Conservation (phyloP, 331 rosid genomes). For the Dryas integrifolia region DNA sequence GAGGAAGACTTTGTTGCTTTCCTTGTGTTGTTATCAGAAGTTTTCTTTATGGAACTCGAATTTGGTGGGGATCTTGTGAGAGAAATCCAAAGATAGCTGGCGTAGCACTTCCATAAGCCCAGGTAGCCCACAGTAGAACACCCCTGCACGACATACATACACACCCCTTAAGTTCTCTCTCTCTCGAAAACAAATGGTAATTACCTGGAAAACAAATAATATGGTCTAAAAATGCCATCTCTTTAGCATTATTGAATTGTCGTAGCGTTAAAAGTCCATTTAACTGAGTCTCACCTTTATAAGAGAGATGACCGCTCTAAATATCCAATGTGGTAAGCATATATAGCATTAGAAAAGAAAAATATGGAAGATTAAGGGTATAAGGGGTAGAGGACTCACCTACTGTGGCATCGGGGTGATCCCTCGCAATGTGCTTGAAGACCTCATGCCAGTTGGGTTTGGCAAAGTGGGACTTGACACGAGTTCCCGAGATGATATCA, state of each 20-base stretch:
- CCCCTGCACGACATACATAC: constrained; percentile 20
- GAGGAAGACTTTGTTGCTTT: background rate
- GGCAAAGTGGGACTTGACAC: constrained; percentile 69
- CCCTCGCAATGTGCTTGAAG: constrained; percentile 56
- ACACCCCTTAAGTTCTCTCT: background rate
- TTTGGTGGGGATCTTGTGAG: constrained; percentile 22
- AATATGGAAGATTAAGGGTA: background rate
- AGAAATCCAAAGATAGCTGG: constrained; percentile 14
- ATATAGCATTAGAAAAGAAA: no score
- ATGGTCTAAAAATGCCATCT: background rate
- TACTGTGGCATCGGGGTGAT: constrained; percentile 48
- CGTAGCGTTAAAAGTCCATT: no score
- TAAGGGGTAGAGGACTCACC: constrained; percentile 35
- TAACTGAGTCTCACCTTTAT: background rate
- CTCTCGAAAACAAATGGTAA: background rate
- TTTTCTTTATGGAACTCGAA: constrained; percentile 23
- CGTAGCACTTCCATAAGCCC: constrained; percentile 6
- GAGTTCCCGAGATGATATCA: constrained; percentile 63
- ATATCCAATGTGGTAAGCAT: no score
- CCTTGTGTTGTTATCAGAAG: constrained; percentile 7
- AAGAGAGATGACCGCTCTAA: no score
- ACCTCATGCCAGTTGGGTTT: constrained; percentile 66
- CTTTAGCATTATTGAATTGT: no score
- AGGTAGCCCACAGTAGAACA: constrained; percentile 27
- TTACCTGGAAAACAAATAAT: constrained; percentile 5